Percentiles rank a stretch among this genome's conserved stretches.
Conservation (phyloP, 371 early-diverging fungal genomes). For the Batrachochytrium dendrobatidis region DNA sequence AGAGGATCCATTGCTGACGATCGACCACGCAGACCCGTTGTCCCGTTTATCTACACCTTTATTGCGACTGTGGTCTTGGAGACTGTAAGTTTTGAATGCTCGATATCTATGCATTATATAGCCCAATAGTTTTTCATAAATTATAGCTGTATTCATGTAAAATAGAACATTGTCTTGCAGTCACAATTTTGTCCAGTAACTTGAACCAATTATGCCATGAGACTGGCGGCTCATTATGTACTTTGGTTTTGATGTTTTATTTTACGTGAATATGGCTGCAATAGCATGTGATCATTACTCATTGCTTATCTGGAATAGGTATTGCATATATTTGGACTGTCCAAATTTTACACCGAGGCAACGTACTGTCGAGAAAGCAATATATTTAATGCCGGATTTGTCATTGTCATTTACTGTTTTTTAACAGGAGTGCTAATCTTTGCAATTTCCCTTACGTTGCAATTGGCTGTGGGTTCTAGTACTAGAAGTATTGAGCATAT, state of each 20-base stretch:
- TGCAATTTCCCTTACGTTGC: neutral
- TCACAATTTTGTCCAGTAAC: too few relatives aligned
- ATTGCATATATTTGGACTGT: constrained; percentile 17
- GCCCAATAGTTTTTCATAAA: neutral
- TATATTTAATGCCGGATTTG: neutral
- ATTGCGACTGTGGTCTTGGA: neutral
- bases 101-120: neutral
- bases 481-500: constrained; percentile 16
- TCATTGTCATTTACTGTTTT: neutral
- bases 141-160: neutral
- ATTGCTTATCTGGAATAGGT: constrained; percentile 6
- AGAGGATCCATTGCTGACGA: constrained; percentile 23
- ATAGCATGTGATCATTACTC: too few relatives aligned
- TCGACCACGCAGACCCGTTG: constrained; percentile 6
- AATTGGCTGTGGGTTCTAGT: neutral
- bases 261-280: too few relatives aligned
- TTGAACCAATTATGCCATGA: too few relatives aligned
- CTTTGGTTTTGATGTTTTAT: too few relatives aligned
- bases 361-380: neutral
- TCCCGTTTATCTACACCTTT: neutral
- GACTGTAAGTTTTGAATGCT: neutral
- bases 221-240: too few relatives aligned
- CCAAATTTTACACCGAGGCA: neutral
- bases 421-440: neutral
- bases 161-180: too few relatives aligned